Base-by-base conservation (phyloP, 2,329 filamentous ascomycete genomes). In the Cladophialophora exuberans region DNA sequence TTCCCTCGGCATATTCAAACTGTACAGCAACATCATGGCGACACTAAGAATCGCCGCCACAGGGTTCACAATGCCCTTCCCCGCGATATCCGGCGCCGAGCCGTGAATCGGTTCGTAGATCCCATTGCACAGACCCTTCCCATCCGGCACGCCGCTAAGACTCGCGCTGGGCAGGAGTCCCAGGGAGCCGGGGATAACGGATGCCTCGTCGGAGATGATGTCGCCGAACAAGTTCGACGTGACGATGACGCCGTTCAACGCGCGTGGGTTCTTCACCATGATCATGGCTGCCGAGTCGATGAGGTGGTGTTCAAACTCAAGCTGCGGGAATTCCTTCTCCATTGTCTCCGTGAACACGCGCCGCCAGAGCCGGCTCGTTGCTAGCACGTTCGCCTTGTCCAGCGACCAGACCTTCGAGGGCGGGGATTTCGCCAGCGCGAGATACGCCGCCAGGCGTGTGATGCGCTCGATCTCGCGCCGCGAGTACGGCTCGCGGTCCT, bases 51-150 rank as follows among this genome's bases (percentile, higher is more conserved):
- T 90, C 51, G 90, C 92, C 46, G 92, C 93, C 57, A 97, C 81
- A 28, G 93, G 93, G 79, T 95, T 96, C 67, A 96, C 91, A 64
- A 96, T 87, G 57, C 89, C 89, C 76, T 95, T 83, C 63, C 93
- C 92, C 2, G 89, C 90, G 67, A 97, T 97, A 69, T 97, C 92
- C 23, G 92, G 93, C 17, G 93, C 93, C 41, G 89, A 94, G 31
- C 90, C 92, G 73, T 99, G 93, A 66, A 99, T 97, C 22, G 93
- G 93, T 81, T 97, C 93, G 72, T 96, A 99, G 68, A 97, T 96
- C 65, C 91, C 93, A 71, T 95, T 96, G 69, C 92, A 66, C 51
- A 54, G 54, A 20, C 57, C 62, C 36, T 63, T 66, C 13, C 89
- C 89, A 71, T 95, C 90, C 0, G 93, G 93, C 57, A 96, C 85